A percentile compares a stretch with the other conserved stretches of the same genome.
phyloP scores from a whole-genome alignment of 148 eudicot genomes.

The Rhododendron griersonianum region DNA sequence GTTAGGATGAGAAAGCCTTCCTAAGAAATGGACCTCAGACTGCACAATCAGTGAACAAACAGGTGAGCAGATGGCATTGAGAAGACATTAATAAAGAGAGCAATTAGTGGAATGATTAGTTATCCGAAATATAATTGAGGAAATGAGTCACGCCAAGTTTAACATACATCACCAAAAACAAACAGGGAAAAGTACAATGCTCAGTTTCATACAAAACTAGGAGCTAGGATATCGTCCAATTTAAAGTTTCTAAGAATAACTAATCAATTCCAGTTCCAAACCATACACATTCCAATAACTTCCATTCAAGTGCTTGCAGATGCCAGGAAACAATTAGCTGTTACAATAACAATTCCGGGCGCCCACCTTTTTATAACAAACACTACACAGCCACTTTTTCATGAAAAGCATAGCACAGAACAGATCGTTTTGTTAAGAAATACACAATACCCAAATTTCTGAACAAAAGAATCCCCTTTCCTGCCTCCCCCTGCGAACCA shows the following conservation, averaged over 20 bases:
- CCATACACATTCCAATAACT: neutral
- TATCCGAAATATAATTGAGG: neutral
- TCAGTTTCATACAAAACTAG: neutral
- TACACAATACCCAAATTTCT: neutral
- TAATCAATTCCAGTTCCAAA: neutral
- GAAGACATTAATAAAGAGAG: neutral
- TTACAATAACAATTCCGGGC: neutral
- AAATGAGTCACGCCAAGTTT: neutral
- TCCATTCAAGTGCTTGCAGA: neutral
- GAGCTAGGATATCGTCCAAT: neutral
- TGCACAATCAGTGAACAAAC: constrained; percentile 26
- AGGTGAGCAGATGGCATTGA: constrained; percentile 1
- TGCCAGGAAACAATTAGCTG: neutral
- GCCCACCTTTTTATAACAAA: neutral
- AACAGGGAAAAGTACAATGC: neutral
- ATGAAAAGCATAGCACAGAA: neutral
- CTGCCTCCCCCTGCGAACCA: neutral
- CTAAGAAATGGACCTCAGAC: constrained; percentile 78
- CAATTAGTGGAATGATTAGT: neutral
- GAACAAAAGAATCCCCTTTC: neutral
- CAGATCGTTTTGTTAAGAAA: neutral
- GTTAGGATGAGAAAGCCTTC: constrained; percentile 82
- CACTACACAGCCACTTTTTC: neutral
- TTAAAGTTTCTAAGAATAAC: neutral
- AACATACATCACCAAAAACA: neutral